Evolutionary conservation across 805 yeast genomes (phyloP), one percentile per base, ranked within the genome.

Genomic region (Groenewaldozyma salmanticensis): DNA sequence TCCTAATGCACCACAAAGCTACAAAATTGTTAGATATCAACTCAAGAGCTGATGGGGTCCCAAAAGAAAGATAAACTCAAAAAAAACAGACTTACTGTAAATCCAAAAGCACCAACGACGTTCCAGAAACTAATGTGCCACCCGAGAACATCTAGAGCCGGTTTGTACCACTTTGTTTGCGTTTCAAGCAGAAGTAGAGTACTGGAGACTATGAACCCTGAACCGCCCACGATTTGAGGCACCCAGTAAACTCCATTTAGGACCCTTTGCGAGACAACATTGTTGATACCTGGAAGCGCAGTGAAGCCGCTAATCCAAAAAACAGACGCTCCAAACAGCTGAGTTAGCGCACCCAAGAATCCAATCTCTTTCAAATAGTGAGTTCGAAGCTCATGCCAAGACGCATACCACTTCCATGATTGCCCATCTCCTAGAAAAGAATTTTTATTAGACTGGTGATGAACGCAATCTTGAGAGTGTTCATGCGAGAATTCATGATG

Each of bases 71-170:
- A 27, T 9, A 27, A 13, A 27, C 13, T 32, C 18, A 9, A 9
- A 7, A n/a, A 6, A 32, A 15, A n/a, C 34, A 32, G 16, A 16
- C 18, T 32, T 32, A 32, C 18, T 4, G 47, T 44, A 24, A 44
- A 44, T 16, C 47, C 47, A 16, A 42, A 18, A 4, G 38, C 47
- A 9, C 47, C 47, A 27, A 44, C 27, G 15, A 44, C 13, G 36
- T 44, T 44, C 47, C 47, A 44, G 15, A 27, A 15, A 5, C 47
- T 45, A 24, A 44, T 42, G 31, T 44, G 47, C 47, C 47, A 44
- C 4, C 47, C 47, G 3, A 44, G 37, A 13, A 42, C 39, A 7
- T 19, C 7, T 11, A 35, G 27, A 7, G 47, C 47, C 7, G 47
- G 47, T 4, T 37, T 24, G 22, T 40, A 44, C 47, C 47, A 44